Conservation (phyloP, 176 grass and related monocot genomes). For the Oryza officinalis region DNA sequence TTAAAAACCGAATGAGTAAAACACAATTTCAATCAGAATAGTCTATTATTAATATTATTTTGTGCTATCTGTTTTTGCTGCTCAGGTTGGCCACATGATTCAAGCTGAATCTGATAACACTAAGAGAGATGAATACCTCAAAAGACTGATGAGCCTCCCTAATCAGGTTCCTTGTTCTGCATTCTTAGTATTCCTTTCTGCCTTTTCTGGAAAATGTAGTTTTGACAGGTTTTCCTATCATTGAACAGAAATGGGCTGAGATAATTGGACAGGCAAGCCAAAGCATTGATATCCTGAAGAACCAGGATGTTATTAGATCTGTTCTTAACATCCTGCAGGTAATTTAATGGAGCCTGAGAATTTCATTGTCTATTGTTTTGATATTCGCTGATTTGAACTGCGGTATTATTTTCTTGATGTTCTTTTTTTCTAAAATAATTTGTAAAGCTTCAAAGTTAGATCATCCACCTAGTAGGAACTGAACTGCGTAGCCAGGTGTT, state of each 20-base stretch:
- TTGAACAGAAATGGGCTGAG: slow-evolving; percentile 97
- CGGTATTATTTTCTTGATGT: neutral
- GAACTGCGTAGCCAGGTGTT: too few species aligned
- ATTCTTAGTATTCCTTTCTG: slow-evolving; percentile 13
- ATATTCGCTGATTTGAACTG: slow-evolving; percentile 10
- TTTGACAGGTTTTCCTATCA: slow-evolving; percentile 30
- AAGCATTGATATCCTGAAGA: slow-evolving; percentile 97
- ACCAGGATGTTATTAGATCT: slow-evolving; percentile 95
- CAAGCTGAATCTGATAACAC: slow-evolving; percentile 89
- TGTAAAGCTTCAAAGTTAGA: neutral
- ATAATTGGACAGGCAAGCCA: slow-evolving; percentile 97
- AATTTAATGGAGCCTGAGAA: slow-evolving; percentile 16
- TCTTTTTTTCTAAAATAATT: neutral
- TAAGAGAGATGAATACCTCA: slow-evolving; percentile 99
- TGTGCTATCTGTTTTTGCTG: slow-evolving; percentile 2
- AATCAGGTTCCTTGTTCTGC: slow-evolving; percentile 66
- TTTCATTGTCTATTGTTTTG: slow-evolving; percentile 21
- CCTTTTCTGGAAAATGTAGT: slow-evolving; percentile 12
- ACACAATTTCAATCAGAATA: neutral
- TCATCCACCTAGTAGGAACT: neutral
- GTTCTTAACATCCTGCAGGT: slow-evolving; percentile 99
- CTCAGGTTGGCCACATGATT: slow-evolving; percentile 98
- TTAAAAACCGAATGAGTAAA: slow-evolving; percentile 31
- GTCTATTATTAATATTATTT: slow-evolving; percentile 22
- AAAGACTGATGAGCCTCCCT: slow-evolving; percentile 98